Conservation (phyloP, 1,139 yeast species). For the Meyerozyma guilliermondii region DNA sequence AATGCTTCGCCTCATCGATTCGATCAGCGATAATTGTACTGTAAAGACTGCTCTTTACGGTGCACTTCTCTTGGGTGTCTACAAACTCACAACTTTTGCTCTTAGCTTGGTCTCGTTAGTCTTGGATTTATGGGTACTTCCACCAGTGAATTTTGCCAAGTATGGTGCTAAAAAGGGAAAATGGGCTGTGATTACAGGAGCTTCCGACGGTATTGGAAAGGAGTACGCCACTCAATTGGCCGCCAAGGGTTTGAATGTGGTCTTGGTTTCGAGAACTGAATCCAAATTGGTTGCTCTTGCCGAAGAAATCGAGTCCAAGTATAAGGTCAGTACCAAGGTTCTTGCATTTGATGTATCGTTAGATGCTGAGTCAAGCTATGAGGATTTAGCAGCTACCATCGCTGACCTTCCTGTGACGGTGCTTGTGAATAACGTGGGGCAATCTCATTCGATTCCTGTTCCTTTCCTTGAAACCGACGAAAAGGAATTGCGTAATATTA, state of each 20-base stretch:
- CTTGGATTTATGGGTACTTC: conserved; percentile 58
- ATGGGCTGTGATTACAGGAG: conserved; percentile 96
- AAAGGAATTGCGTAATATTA: conserved; percentile 69
- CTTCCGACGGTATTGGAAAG: conserved; percentile 96
- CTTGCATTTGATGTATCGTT: conserved; percentile 77
- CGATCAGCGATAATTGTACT: conserved; percentile 14
- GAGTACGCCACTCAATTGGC: conserved; percentile 88
- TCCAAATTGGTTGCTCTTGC: conserved; percentile 68
- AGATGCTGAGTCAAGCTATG: conserved; percentile 52
- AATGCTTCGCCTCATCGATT: conserved; percentile 7
- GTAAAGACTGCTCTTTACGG: conserved; percentile 23
- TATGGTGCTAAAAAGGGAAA: conserved; percentile 63
- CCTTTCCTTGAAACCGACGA: conserved; percentile 79
- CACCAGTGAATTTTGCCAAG: conserved; percentile 55
- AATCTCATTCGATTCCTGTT: conserved; percentile 91
- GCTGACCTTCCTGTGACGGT: conserved; percentile 58
- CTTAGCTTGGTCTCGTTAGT: conserved; percentile 40
- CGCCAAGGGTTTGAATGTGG: conserved; percentile 72
- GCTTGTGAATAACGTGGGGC: conserved; percentile 89
- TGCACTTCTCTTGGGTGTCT: conserved; percentile 47
- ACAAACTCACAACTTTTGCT: conserved; percentile 36
- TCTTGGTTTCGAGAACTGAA: conserved; percentile 79
- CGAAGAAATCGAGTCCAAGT: conserved; percentile 55
- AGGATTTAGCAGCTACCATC: conserved; percentile 41
- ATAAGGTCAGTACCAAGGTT: conserved; percentile 57